A percentile compares a stretch with the other conserved stretches of the same genome.
phyloP scores from a whole-genome alignment of 208 protist genomes.

The Leishmania major region DNA sequence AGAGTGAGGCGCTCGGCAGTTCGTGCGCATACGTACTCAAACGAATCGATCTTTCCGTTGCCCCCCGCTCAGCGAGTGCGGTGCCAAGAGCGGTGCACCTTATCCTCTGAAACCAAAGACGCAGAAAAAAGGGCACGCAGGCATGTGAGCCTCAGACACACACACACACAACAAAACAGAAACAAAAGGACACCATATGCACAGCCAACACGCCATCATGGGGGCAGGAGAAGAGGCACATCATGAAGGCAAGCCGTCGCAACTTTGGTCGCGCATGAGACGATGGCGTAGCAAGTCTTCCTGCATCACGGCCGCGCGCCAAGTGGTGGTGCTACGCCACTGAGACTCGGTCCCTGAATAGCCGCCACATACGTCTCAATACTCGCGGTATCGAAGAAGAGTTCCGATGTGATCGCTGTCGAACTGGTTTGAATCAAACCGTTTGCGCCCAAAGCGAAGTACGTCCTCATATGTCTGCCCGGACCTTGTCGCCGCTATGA shows the following conservation, averaged over 20 bases:
- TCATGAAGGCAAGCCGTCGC: neutral
- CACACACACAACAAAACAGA: neutral
- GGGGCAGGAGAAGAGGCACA: neutral
- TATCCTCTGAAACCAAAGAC: neutral
- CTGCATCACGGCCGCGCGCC: neutral
- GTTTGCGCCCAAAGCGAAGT: slow-evolving; percentile 47
- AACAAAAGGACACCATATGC: neutral
- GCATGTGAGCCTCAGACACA: neutral
- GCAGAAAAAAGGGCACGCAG: neutral
- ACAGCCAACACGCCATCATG: neutral
- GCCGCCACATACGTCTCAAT: neutral
- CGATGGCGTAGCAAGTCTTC: neutral
- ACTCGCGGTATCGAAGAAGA: slow-evolving; percentile 30
- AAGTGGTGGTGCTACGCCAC: neutral
- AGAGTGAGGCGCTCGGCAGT: neutral
- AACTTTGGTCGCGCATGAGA: neutral
- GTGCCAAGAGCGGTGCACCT: neutral
- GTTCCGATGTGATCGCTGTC: slow-evolving; percentile 37
- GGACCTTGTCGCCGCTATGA: neutral
- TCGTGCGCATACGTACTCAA: neutral
- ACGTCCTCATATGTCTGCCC: slow-evolving; percentile 8
- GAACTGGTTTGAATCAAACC: slow-evolving; percentile 35
- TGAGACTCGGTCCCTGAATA: neutral
- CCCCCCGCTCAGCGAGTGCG: neutral
- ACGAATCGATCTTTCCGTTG: neutral